Evolutionary conservation across 768 basidiomycete species (phyloP).

Genomic region (Phaeotremella skinneri): DNA sequence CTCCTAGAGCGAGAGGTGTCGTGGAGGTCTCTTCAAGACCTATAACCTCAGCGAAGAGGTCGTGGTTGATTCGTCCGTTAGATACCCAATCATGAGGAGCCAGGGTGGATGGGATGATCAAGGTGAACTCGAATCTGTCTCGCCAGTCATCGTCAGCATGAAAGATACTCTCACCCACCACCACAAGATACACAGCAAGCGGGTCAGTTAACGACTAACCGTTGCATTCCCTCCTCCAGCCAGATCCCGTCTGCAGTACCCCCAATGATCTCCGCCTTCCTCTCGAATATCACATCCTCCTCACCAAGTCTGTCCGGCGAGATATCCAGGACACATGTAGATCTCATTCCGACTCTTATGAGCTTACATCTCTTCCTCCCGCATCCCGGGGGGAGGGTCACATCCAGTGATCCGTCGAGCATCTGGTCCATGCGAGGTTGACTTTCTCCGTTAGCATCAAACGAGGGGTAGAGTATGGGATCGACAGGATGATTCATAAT

Average conservation of each 20-base stretch:
- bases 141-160: too few relatives aligned
- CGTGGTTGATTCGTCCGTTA: constrained; percentile 23
- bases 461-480: neutral
- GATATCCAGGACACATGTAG: constrained; percentile 15
- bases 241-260: constrained; percentile 22
- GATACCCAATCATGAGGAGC: constrained; percentile 36
- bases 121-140: constrained; percentile 33
- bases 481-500: constrained; percentile 9
- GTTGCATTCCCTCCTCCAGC: constrained; percentile 37
- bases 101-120: constrained; percentile 31
- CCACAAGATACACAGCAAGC: too few relatives aligned
- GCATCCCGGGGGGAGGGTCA: constrained; percentile 2
- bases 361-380: constrained; percentile 6
- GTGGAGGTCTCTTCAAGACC: constrained; percentile 18
- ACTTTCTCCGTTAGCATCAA: neutral
- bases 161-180: neutral
- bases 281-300: constrained; percentile 27
- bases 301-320: constrained; percentile 21
- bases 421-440: constrained; percentile 5
- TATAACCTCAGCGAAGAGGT: constrained; percentile 31
- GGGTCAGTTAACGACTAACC: constrained; percentile 16
- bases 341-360: constrained; percentile 12
- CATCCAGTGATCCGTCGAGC: constrained; percentile 5
- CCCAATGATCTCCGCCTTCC: constrained; percentile 29
- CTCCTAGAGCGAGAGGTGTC: constrained; percentile 4